Conservation (phyloP, 139 green algal genomes). For the Closterium sp. region DNA sequence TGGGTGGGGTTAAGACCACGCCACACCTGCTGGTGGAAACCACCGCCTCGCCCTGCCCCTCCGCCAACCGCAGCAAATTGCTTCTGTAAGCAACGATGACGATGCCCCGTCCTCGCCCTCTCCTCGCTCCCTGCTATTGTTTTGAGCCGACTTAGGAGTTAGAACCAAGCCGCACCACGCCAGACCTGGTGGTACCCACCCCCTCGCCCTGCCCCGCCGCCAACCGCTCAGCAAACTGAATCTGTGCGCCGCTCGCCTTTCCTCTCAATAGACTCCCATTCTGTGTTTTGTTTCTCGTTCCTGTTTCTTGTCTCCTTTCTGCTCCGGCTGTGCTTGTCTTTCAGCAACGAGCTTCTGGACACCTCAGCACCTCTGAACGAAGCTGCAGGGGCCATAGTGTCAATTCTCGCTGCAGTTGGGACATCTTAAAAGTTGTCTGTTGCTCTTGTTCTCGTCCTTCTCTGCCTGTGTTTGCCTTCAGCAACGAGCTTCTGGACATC, state of each 20-base stretch:
- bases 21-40: no score
- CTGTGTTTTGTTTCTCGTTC: not conserved
- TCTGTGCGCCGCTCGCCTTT: no score
- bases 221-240: not conserved
- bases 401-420: no score
- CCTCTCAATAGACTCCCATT: no score
- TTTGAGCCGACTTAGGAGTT: no score
- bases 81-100: not conserved
- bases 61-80: not conserved
- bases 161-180: no score
- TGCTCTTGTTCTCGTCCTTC: no score
- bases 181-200: no score
- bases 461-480: not conserved
- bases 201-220: not conserved
- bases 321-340: not conserved
- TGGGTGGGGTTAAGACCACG: no score
- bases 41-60: no score
- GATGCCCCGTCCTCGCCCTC: not conserved
- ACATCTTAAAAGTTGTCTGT: no score
- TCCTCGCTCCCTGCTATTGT: not conserved
- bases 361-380: slow-evolving; percentile 28
- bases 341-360: slow-evolving; percentile 42
- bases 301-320: not conserved
- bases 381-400: slow-evolving; percentile 28
- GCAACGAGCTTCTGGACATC: slow-evolving; percentile 45